Evolutionary conservation across 2,329 filamentous ascomycete genomes (phyloP).

Genomic region (Aureobasidium mangrovei): DNA sequence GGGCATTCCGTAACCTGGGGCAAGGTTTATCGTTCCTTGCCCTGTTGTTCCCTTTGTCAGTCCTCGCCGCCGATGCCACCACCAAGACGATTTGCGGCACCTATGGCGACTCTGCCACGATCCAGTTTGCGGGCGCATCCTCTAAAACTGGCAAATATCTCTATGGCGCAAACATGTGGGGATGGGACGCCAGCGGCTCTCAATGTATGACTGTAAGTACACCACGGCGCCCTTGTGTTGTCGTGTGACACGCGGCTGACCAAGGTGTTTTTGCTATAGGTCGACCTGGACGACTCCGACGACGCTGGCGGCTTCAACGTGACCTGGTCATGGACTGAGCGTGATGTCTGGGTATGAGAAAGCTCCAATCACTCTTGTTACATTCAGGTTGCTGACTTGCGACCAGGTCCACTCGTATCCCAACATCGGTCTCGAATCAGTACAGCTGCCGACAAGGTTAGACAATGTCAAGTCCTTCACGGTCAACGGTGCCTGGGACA

Average conservation of each 20-base stretch:
- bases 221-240: not conserved
- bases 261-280: not conserved
- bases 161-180: constrained; percentile 11
- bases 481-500: constrained; percentile 10
- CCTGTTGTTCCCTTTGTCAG: constrained; percentile 3
- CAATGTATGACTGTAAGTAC: constrained; percentile 13
- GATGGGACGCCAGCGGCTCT: constrained; percentile 11
- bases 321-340: constrained; percentile 11
- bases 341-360: constrained; percentile 12
- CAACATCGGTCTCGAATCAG: constrained; percentile 8
- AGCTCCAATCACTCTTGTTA: not conserved
- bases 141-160: constrained; percentile 12
- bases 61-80: not conserved
- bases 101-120: not conserved
- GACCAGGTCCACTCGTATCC: constrained; percentile 13
- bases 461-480: constrained; percentile 13
- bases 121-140: constrained; percentile 2
- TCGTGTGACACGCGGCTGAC: constrained; percentile 11
- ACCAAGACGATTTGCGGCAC: constrained; percentile 1
- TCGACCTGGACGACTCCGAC: constrained; percentile 7
- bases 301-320: constrained; percentile 12
- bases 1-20: constrained; percentile 7
- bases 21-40: constrained; percentile 11
- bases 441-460: constrained; percentile 6
- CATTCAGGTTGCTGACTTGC: not conserved